Evolutionary conservation across 1,139 yeast species (phyloP), one percentile per base, ranked within the genome.

Genomic region (Scheffersomyces cryptocercus): DNA sequence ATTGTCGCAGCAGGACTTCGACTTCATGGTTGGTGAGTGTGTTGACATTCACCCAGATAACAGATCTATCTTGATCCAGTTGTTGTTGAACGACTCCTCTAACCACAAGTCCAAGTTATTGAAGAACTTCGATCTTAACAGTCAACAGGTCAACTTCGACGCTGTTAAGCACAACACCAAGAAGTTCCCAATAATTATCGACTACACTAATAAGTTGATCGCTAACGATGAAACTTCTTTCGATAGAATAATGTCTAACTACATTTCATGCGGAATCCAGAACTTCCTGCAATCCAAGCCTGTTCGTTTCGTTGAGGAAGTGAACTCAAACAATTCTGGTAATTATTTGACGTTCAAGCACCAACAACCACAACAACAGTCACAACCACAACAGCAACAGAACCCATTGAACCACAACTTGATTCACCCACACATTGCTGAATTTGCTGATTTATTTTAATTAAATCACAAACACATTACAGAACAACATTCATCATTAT

Each of bases 141-240:
- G 15, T 9, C 30, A 26, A 29, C 14, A 24, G 10, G 38, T 36
- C n/a, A 24, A 29, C 12, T 26, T 24, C 29, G 30, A 36, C 29
- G 15, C 28, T 10, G 35, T 31, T 24, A 31, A 31, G 35, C 15
- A 31, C 35, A 31, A 31, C 35, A 26, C 29, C 38, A 45, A 39
- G 39, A 47, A 43, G 44, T 50, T 77, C 5, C 86, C 84, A 0
- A 66, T 82, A 47, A 69, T 81, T 32, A 79, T 82, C 40, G 88
- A 82, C 63, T 79, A 81, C 74, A 74, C 73, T 43, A 73, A 80
- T 56, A 61, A 68, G 42, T 60, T 75, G 55, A 65, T 81, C 44
- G 86, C 86, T 3, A 72, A 74, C 45, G 77, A 77, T 52, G 74
- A 70, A 41, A 58, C 61, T 10, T 67, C 75, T 39, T 64, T 75